phyloP scores from a whole-genome alignment of 768 basidiomycete genomes.

The Coprinopsis marcescibilis region DNA sequence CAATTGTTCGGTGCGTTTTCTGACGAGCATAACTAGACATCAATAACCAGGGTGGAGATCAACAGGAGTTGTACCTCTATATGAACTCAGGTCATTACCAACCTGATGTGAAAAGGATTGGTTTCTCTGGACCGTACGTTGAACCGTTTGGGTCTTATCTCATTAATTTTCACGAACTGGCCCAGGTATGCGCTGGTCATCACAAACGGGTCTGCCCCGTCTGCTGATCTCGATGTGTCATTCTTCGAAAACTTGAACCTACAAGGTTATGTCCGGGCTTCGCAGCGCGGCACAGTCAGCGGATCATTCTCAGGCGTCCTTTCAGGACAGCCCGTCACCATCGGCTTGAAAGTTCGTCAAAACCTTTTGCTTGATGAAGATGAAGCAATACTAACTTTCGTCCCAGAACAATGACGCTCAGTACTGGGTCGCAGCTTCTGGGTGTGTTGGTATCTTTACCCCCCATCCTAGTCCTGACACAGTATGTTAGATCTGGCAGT shows the following conservation, averaged over 20 bases:
- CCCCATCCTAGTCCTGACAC: neutral
- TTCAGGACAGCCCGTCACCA: conserved; percentile 31
- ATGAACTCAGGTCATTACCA: conserved; percentile 45
- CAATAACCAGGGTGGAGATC: conserved; percentile 39
- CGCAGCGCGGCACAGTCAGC: conserved; percentile 39
- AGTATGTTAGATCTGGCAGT: conserved; percentile 15
- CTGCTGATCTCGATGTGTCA: conserved; percentile 34
- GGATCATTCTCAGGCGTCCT: conserved; percentile 39
- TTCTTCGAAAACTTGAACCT: conserved; percentile 39
- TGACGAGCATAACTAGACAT: too few relatives aligned
- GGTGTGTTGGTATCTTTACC: conserved; percentile 21
- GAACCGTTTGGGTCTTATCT: neutral
- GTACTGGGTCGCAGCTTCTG: conserved; percentile 39
- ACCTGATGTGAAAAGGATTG: conserved; percentile 38
- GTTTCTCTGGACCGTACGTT: conserved; percentile 43
- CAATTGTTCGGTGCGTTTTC: too few relatives aligned
- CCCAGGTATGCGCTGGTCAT: conserved; percentile 37
- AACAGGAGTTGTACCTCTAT: conserved; percentile 45
- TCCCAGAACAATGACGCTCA: conserved; percentile 37
- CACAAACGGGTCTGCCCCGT: conserved; percentile 37
- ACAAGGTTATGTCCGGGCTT: conserved; percentile 37
- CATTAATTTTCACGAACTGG: neutral
- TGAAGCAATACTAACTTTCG: neutral
- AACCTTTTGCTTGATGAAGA: neutral
- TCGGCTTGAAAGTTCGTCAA: conserved; percentile 34